Percentiles rank a stretch among this genome's conserved stretches.
These are phyloP conservation scores for Pythium oligandrum DNA, from an alignment of 352 stramenopile genomes.

Conservation along the genomic window DNA sequence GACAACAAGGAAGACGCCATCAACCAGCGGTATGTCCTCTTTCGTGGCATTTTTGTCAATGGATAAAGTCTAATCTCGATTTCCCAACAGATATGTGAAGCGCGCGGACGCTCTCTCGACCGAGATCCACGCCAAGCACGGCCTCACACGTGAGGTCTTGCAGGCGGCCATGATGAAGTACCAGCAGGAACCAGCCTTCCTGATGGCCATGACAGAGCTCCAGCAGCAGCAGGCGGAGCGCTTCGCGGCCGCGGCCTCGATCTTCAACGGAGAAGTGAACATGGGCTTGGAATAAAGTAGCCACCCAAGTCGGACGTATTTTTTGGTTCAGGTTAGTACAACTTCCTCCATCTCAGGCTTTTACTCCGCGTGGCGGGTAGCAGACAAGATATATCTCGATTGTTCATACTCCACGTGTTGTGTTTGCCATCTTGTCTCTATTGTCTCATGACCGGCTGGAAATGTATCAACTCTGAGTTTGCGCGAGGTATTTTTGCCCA, in stretches of 20 bases:
- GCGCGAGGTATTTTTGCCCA: too few species aligned
- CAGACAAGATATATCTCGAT: too few species aligned
- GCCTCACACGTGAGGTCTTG: constrained; percentile 80
- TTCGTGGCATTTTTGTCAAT: background rate
- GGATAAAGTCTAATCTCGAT: background rate
- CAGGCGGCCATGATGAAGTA: constrained; percentile 91
- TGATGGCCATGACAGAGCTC: constrained; percentile 85
- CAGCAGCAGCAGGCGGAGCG: constrained; percentile 84
- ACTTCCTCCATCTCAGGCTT: too few species aligned
- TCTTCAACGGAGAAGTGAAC: constrained; percentile 89
- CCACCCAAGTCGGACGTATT: too few species aligned
- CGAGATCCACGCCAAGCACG: constrained; percentile 86
- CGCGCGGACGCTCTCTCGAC: constrained; percentile 76
- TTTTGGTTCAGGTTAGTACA: too few species aligned
- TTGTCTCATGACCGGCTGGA: too few species aligned
- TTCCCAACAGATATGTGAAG: constrained; percentile 71
- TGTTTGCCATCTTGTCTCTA: too few species aligned
- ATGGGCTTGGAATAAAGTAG: constrained; percentile 75
- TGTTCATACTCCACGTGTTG: too few species aligned
- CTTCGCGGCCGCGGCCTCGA: constrained; percentile 72
- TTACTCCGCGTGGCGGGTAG: too few species aligned
- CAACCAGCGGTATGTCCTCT: constrained; percentile 51
- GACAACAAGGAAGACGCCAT: constrained; percentile 89
- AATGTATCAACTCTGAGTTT: too few species aligned
- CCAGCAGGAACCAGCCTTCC: constrained; percentile 83